Percentiles rank a stretch among this genome's conserved stretches.
phyloP scores from a whole-genome alignment of 306 rosid species.

The Senna siamea region DNA sequence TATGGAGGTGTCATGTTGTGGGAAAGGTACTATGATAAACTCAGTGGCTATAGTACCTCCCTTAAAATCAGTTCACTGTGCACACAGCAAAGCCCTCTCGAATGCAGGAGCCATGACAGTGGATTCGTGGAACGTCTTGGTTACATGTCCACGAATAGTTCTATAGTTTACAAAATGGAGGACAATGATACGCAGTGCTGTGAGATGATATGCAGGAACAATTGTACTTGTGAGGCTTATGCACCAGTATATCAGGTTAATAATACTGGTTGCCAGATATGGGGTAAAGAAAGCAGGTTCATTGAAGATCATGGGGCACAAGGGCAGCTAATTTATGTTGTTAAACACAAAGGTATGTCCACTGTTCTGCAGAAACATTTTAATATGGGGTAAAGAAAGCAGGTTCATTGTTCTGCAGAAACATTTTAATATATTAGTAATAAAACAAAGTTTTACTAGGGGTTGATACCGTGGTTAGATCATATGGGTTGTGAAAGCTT shows the following conservation, averaged over 20 bases:
- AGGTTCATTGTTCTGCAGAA: too few relatives aligned
- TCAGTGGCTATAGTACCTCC: slow-evolving; percentile 41
- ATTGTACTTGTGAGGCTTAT: slow-evolving; percentile 42
- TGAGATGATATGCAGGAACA: slow-evolving; percentile 34
- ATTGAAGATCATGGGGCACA: not conserved
- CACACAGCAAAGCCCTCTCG: not conserved
- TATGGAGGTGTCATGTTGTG: slow-evolving; percentile 71
- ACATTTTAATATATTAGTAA: too few relatives aligned
- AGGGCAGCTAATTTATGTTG: slow-evolving; percentile 19
- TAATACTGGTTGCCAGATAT: slow-evolving; percentile 39
- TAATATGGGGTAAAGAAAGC: too few relatives aligned
- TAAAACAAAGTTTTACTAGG: too few relatives aligned
- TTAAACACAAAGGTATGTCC: slow-evolving; percentile 35
- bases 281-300: slow-evolving; percentile 33
- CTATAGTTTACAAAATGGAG: not conserved
- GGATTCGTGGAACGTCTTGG: slow-evolving; percentile 17
- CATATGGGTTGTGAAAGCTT: too few relatives aligned
- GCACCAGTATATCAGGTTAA: not conserved
- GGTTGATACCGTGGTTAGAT: too few relatives aligned
- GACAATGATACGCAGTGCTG: slow-evolving; percentile 11
- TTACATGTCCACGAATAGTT: slow-evolving; percentile 27
- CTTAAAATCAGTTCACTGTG: slow-evolving; percentile 17
- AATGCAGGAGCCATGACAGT: not conserved
- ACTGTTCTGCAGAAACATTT: not conserved
- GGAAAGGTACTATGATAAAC: slow-evolving; percentile 49